Percentiles rank a stretch among this genome's conserved stretches.
Conservation (phyloP, 2,329 filamentous ascomycete genomes). For the Mycosphaerella sp. region DNA sequence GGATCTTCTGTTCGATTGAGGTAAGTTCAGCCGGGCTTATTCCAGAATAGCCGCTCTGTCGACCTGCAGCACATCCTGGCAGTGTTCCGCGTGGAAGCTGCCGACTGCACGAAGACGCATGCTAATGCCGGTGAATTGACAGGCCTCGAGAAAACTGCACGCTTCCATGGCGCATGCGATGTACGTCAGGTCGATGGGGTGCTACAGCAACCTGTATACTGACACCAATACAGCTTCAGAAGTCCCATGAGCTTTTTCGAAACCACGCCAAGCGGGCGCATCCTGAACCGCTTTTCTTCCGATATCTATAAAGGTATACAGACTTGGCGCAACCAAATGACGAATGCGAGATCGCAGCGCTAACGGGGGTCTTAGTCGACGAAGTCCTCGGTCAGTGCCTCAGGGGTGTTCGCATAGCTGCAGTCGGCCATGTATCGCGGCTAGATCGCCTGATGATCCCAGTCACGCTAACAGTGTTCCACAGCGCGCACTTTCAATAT, state of each 20-base stretch:
- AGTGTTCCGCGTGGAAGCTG: slow-evolving; percentile 16
- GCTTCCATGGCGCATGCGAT: slow-evolving; percentile 50
- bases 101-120: slow-evolving; percentile 16
- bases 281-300: slow-evolving; percentile 92
- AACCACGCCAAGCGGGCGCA: slow-evolving; percentile 91
- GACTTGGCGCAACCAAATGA: not conserved
- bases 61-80: slow-evolving; percentile 15
- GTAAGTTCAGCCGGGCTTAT: slow-evolving; percentile 43
- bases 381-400: slow-evolving; percentile 45
- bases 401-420: slow-evolving; percentile 62
- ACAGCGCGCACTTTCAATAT: slow-evolving; percentile 82
- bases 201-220: not conserved
- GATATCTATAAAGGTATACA: slow-evolving; percentile 20
- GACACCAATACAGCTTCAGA: slow-evolving; percentile 53
- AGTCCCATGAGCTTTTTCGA: slow-evolving; percentile 99
- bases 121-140: slow-evolving; percentile 22
- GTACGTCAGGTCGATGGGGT: slow-evolving; percentile 7
- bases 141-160: slow-evolving; percentile 92
- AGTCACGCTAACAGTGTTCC: slow-evolving; percentile 7
- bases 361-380: slow-evolving; percentile 52
- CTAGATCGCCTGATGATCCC: slow-evolving; percentile 1
- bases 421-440: slow-evolving; percentile 15
- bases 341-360: slow-evolving; percentile 1
- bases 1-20: slow-evolving; percentile 99
- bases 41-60: slow-evolving; percentile 6